Percentiles rank a stretch among this genome's conserved stretches.
phyloP scores from a whole-genome alignment of 2,329 filamentous ascomycete species.

The Fusarium sp. region DNA sequence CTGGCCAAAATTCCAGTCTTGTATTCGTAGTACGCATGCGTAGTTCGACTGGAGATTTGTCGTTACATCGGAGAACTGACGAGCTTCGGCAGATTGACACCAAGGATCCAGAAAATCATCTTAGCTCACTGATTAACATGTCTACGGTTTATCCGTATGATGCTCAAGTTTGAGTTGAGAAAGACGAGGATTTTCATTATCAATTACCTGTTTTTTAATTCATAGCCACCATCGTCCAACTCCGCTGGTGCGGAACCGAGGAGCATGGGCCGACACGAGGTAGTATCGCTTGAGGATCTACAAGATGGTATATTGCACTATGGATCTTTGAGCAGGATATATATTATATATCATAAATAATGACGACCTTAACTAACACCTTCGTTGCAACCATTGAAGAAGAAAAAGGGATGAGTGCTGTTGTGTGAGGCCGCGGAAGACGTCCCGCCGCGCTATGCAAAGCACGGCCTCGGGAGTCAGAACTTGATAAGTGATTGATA shows the following conservation, averaged over 20 bases:
- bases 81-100: constrained; percentile 31
- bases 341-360: constrained; percentile 4
- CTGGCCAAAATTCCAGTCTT: constrained; percentile 20
- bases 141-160: neutral
- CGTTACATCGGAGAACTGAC: constrained; percentile 5
- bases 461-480: constrained; percentile 19
- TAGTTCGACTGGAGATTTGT: neutral
- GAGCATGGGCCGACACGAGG: constrained; percentile 27
- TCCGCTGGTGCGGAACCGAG: constrained; percentile 11
- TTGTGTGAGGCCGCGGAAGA: constrained; percentile 29
- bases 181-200: constrained; percentile 17
- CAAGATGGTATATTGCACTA: constrained; percentile 9
- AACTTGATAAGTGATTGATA: constrained; percentile 7
- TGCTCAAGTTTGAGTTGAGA: constrained; percentile 19
- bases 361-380: neutral
- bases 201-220: neutral
- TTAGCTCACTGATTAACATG: neutral
- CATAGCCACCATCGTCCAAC: neutral
- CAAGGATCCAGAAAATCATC: constrained; percentile 30
- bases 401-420: neutral
- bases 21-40: neutral
- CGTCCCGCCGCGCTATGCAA: constrained; percentile 23
- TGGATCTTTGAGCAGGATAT: constrained; percentile 9
- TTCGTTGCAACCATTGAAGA: neutral
- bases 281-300: constrained; percentile 37